phyloP scores from a whole-genome alignment of 2,329 filamentous ascomycete species.

The Fusarium ambrosium region DNA sequence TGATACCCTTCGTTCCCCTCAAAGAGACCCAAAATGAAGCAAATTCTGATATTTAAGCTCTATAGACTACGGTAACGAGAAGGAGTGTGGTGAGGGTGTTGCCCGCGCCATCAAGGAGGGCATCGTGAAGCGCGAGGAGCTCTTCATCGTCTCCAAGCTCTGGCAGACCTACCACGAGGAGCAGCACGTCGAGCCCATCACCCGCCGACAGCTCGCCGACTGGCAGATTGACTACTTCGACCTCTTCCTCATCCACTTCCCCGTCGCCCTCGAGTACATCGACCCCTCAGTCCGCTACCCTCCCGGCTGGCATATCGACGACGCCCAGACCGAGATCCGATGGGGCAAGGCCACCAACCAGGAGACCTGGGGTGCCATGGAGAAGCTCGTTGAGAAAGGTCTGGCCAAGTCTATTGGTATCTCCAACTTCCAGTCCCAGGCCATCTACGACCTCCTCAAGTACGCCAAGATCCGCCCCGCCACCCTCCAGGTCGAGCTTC shows the following conservation, averaged over 20 bases:
- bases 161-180: slow-evolving; percentile 93
- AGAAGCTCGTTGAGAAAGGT: slow-evolving; percentile 76
- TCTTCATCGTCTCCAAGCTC: slow-evolving; percentile 93
- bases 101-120: slow-evolving; percentile 85
- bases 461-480: slow-evolving; percentile 82
- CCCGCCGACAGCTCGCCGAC: slow-evolving; percentile 81
- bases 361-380: slow-evolving; percentile 87
- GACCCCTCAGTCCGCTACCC: slow-evolving; percentile 84
- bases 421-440: slow-evolving; percentile 84
- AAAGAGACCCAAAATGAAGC: neutral
- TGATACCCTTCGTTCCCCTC: neutral
- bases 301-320: slow-evolving; percentile 80
- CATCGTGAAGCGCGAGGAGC: slow-evolving; percentile 84
- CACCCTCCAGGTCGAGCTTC: slow-evolving; percentile 89
- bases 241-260: slow-evolving; percentile 91
- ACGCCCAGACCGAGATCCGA: slow-evolving; percentile 68
- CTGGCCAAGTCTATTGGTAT: slow-evolving; percentile 82
- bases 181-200: slow-evolving; percentile 81
- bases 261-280: slow-evolving; percentile 86
- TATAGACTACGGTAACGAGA: slow-evolving; percentile 87
- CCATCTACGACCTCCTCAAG: slow-evolving; percentile 83
- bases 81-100: slow-evolving; percentile 81
- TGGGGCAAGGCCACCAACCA: slow-evolving; percentile 79
- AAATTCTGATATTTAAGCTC: slow-evolving; percentile 15
- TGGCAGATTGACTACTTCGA: slow-evolving; percentile 93